phyloP scores from a whole-genome alignment of 1,139 yeast genomes.

The Nakaseomyces uthaithaninus region DNA sequence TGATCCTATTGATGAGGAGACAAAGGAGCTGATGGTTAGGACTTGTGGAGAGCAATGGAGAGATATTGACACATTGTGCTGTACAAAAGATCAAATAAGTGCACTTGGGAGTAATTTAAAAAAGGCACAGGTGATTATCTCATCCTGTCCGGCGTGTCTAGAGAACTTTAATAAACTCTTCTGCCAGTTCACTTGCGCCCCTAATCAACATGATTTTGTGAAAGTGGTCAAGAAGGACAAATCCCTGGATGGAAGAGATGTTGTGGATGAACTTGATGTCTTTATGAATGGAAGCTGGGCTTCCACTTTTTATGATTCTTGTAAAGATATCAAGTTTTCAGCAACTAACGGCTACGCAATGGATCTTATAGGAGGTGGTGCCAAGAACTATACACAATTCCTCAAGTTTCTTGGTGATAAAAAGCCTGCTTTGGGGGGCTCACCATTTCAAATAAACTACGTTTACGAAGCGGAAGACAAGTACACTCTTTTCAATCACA shows the following conservation, averaged over 20 bases:
- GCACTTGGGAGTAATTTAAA: constrained; percentile 48
- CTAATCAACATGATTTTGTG: constrained; percentile 69
- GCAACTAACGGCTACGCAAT: constrained; percentile 95
- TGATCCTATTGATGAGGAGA: constrained; percentile 38
- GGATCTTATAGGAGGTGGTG: constrained; percentile 97
- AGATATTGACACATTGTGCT: constrained; percentile 41
- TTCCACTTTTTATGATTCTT: constrained; percentile 61
- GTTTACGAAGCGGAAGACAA: constrained; percentile 36
- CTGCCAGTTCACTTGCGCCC: constrained; percentile 86
- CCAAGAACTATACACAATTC: constrained; percentile 60
- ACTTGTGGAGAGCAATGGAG: constrained; percentile 70
- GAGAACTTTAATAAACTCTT: constrained; percentile 78
- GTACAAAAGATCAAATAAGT: constrained; percentile 44
- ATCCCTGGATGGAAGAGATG: constrained; percentile 48
- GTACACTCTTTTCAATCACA: constrained; percentile 22
- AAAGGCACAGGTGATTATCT: constrained; percentile 68
- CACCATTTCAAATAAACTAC: constrained; percentile 89
- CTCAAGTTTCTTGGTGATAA: constrained; percentile 88
- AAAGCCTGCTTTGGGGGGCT: constrained; percentile 86
- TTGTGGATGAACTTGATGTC: constrained; percentile 66
- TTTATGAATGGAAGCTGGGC: constrained; percentile 58
- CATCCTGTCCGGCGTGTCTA: constrained; percentile 92
- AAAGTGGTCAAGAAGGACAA: constrained; percentile 50
- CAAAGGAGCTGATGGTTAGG: constrained; percentile 41
- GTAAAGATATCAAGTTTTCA: constrained; percentile 81